Conservation (phyloP, 768 basidiomycete species). For the Amanita rimosa region DNA sequence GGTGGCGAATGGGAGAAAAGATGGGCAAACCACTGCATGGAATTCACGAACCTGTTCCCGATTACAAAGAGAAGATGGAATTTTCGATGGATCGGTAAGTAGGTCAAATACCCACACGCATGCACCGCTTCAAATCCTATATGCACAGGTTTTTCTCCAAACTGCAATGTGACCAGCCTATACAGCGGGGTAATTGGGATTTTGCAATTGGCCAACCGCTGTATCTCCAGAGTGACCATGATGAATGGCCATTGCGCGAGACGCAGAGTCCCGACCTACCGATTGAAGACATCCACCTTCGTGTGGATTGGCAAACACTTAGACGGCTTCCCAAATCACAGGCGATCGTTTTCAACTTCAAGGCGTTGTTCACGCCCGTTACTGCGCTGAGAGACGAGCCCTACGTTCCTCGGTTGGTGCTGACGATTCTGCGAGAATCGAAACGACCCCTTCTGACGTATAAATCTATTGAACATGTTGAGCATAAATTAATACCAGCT, state of each 20-base stretch:
- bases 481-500: conserved; percentile 33
- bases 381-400: conserved; percentile 31
- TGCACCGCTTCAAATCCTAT: neutral
- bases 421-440: conserved; percentile 30
- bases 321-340: conserved; percentile 34
- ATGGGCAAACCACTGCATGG: conserved; percentile 34
- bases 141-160: conserved; percentile 32
- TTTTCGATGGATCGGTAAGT: conserved; percentile 37
- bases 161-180: conserved; percentile 33
- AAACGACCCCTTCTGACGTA: conserved; percentile 29
- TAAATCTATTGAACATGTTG: conserved; percentile 28
- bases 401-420: conserved; percentile 34
- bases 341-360: conserved; percentile 43
- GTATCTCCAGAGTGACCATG: conserved; percentile 28
- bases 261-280: conserved; percentile 23
- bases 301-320: conserved; percentile 42
- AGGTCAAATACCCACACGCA: neutral
- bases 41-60: conserved; percentile 36
- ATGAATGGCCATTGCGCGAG: conserved; percentile 22
- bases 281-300: conserved; percentile 29
- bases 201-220: conserved; percentile 39
- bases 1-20: conserved; percentile 37
- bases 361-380: conserved; percentile 40
- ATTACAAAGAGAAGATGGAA: conserved; percentile 37
- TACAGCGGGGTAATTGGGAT: conserved; percentile 42